Conservation (phyloP, 129 eudicot species). For the Arctium minus region DNA sequence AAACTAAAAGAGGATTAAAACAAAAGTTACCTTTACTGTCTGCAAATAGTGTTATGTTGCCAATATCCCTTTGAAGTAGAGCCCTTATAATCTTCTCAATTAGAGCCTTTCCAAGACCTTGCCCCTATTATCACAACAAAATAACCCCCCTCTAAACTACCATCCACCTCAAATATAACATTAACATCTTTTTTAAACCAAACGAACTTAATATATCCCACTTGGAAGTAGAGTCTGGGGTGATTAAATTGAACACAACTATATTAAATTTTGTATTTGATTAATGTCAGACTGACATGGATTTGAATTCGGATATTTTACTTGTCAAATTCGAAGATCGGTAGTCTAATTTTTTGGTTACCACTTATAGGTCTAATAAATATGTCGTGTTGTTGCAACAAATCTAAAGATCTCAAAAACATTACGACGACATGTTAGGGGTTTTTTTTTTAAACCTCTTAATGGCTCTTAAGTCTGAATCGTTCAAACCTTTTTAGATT, state of each 20-base stretch:
- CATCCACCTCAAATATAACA: not conserved
- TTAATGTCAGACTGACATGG: too few relatives aligned
- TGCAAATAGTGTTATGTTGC: slow-evolving; percentile 82
- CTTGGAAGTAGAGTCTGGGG: not conserved
- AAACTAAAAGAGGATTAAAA: not conserved
- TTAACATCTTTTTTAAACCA: not conserved
- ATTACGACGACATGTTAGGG: not conserved
- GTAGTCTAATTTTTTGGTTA: not conserved
- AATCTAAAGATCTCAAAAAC: not conserved
- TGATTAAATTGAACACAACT: not conserved
- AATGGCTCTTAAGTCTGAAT: too few relatives aligned
- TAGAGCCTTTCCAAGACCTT: slow-evolving; percentile 94
- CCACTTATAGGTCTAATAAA: not conserved
- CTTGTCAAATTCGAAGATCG: not conserved
- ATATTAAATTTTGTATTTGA: not conserved
- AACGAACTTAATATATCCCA: not conserved
- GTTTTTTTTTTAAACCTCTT: too few relatives aligned
- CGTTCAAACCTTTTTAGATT: too few relatives aligned
- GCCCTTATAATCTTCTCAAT: slow-evolving; percentile 83
- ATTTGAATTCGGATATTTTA: not conserved
- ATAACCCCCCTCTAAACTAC: not conserved
- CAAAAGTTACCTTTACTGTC: slow-evolving; percentile 59
- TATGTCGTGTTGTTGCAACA: not conserved
- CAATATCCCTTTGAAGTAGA: slow-evolving; percentile 92
- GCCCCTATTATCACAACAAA: slow-evolving; percentile 52